Evolutionary conservation across 352 stramenopile genomes (phyloP).

Genomic region (Pythium sukuiense): DNA sequence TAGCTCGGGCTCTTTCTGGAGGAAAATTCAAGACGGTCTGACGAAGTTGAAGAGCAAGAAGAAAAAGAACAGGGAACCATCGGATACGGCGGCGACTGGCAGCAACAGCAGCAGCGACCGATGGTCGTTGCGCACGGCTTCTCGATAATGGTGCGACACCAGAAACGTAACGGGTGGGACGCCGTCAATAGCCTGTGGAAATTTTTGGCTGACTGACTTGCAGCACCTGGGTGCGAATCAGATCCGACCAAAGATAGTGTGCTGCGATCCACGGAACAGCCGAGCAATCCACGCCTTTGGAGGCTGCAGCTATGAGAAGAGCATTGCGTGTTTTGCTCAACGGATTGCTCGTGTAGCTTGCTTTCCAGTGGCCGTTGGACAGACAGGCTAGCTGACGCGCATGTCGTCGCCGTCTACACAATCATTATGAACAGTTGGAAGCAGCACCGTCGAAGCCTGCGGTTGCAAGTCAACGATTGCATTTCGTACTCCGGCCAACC

Average conservation of each 20-base stretch:
- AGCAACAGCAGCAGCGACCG: conserved; percentile 11
- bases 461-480: conserved; percentile 2
- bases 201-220: not conserved
- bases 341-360: not conserved
- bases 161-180: conserved; percentile 8
- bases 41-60: conserved; percentile 60
- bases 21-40: conserved; percentile 72
- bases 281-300: not conserved
- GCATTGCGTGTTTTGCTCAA: not conserved
- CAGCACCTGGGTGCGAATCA: conserved; percentile 9
- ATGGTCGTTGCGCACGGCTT: conserved; percentile 14
- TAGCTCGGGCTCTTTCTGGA: conserved; percentile 59
- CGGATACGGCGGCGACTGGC: conserved; percentile 6
- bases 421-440: conserved; percentile 9
- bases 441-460: conserved; percentile 9
- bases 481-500: conserved; percentile 10
- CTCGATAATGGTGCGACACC: conserved; percentile 5
- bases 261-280: not conserved
- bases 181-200: conserved; percentile 5
- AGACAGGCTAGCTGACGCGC: not conserved
- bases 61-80: conserved; percentile 40
- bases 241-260: conserved; percentile 15
- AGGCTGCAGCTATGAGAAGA: conserved; percentile 2
- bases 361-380: not conserved
- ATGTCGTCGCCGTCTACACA: conserved; percentile 7